phyloP scores from a whole-genome alignment of 2,329 filamentous ascomycete genomes.

The Aspergillus quadricinctus region DNA sequence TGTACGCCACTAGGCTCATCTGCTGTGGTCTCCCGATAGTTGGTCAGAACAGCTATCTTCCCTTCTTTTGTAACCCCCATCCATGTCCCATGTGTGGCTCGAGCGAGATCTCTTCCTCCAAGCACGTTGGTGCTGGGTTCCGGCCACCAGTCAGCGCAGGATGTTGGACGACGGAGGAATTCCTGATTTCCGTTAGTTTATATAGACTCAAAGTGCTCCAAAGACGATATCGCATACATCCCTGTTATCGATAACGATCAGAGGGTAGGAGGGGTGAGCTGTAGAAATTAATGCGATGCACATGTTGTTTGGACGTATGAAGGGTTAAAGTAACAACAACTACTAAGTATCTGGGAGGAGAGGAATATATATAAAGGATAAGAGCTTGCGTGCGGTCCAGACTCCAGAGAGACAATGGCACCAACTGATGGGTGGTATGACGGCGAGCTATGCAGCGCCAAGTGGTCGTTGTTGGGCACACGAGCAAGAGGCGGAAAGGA shows the following conservation, averaged over 20 bases:
- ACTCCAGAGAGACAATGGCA: not conserved
- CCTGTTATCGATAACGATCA: constrained; percentile 73
- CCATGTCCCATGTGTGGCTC: constrained; percentile 59
- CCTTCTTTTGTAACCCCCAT: constrained; percentile 59
- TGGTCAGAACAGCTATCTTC: constrained; percentile 59
- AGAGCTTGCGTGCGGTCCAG: not conserved
- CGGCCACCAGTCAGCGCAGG: constrained; percentile 57
- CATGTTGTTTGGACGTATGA: constrained; percentile 46
- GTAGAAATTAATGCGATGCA: constrained; percentile 75
- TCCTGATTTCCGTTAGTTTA: constrained; percentile 43
- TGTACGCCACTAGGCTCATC: constrained; percentile 43
- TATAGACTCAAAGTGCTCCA: not conserved
- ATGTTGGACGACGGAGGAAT: constrained; percentile 59
- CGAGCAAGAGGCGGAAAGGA: not conserved
- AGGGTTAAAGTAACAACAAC: constrained; percentile 32
- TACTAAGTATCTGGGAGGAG: not conserved
- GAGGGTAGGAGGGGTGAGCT: constrained; percentile 67
- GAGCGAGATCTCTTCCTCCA: constrained; percentile 59
- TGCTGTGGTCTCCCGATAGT: constrained; percentile 55
- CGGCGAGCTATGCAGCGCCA: not conserved
- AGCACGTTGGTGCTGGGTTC: constrained; percentile 52
- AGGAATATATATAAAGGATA: not conserved
- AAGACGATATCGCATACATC: constrained; percentile 48
- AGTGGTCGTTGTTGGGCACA: not conserved
- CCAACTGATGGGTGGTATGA: not conserved